Evolutionary conservation across 1,284 basidiomycete species (phyloP), one percentile per base, ranked within the genome.

Genomic region (Wallemia hederae): DNA sequence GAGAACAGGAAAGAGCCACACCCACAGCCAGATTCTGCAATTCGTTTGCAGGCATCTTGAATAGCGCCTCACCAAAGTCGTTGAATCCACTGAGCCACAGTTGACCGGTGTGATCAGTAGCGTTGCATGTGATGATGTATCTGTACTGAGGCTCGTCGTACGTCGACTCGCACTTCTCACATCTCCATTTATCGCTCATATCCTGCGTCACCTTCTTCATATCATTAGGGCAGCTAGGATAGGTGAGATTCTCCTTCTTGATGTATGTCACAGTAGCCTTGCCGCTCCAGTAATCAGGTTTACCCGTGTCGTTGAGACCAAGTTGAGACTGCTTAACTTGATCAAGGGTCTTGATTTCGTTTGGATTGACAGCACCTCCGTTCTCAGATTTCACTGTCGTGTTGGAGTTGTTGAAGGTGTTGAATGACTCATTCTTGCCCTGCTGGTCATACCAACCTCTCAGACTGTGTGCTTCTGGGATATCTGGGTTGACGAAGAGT

Each of bases 11-110:
- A 25, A 5, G 59, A 60, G 34, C 33, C 22, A 59, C 26, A 70
- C 72, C 59, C 61, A 81, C 85, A 74, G 78, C 84, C 63, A 89
- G 74, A 31, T 76, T 75, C 62, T 83, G 72, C 28, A 97, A 72
- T 55, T 92, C 82, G 67, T 89, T 80, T 17, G 89, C 94, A 22
- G 78, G 73, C 73, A 81, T 81, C 29, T 80, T 84, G 64, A 98
- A 80, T 15, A 96, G 71, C 24, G 75, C 73, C 62, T 80, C 71
- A 1, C 90, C 92, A 27, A 85, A 80, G 17, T 98, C 94, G 70
- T 98, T 96, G 76, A 98, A 98, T 1, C 87, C 89, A 62, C 85
- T 85, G 55, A 98, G 73, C 92, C 92, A 99, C 26, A 82, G 78
- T 69, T 90, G 85, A 24, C 81, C 82, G 17, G 87, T 84, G 72